Conservation (phyloP, 148 eudicot species). For the Oxyria digyna region DNA sequence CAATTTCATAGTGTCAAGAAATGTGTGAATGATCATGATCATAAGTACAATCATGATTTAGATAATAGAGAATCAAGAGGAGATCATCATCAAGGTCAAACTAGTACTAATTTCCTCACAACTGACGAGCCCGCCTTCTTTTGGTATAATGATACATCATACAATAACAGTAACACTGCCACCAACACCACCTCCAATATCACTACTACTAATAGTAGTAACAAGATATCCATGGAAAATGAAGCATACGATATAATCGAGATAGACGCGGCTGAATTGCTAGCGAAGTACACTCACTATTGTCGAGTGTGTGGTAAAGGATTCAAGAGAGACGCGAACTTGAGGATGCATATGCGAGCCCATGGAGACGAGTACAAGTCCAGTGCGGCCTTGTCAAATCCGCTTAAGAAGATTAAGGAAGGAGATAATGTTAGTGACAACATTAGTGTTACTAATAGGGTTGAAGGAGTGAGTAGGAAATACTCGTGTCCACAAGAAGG, state of each 20-base stretch:
- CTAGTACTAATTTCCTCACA: conserved; percentile 7
- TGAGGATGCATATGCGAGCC: conserved; percentile 95
- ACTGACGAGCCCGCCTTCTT: conserved; percentile 6
- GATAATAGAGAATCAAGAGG: conserved; percentile 1
- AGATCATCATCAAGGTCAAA: neutral
- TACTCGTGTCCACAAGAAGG: conserved; percentile 88
- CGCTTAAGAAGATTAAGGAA: conserved; percentile 26
- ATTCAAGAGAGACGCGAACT: conserved; percentile 78
- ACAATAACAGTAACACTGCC: neutral
- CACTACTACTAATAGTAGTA: neutral
- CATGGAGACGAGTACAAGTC: conserved; percentile 92
- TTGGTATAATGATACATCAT: conserved; percentile 14
- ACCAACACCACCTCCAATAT: neutral
- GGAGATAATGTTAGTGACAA: neutral
- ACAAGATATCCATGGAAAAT: neutral
- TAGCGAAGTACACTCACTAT: conserved; percentile 78
- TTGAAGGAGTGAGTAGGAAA: conserved; percentile 18
- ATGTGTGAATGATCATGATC: neutral
- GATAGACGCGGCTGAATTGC: conserved; percentile 44
- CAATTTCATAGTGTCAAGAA: neutral
- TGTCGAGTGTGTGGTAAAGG: conserved; percentile 84
- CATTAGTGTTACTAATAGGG: neutral
- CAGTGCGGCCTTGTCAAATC: conserved; percentile 53
- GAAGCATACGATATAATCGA: conserved; percentile 40
- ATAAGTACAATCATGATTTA: neutral